These are phyloP conservation scores for Ophiosphaerella korrae DNA, from an alignment of 2,329 filamentous ascomycete genomes.

Conservation along the genomic window DNA sequence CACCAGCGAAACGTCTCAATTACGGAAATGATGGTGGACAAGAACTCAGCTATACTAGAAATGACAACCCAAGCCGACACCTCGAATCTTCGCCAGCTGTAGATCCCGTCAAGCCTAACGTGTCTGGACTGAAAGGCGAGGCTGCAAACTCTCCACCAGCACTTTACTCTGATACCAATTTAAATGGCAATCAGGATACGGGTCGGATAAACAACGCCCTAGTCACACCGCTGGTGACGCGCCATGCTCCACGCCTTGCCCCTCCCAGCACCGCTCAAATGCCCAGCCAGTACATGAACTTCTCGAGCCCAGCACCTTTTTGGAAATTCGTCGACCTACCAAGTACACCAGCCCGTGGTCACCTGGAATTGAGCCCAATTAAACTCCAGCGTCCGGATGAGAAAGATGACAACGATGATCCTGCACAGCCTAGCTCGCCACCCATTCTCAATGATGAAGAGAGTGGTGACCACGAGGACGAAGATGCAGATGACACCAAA, in stretches of 20 bases:
- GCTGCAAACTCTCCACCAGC: constrained; percentile 45
- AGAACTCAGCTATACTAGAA: constrained; percentile 29
- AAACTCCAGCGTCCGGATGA: constrained; percentile 41
- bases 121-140: constrained; percentile 39
- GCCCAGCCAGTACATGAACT: constrained; percentile 84
- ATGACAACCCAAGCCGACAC: constrained; percentile 25
- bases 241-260: constrained; percentile 74
- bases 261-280: constrained; percentile 81
- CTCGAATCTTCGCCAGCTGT: constrained; percentile 38
- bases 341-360: constrained; percentile 67
- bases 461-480: constrained; percentile 35
- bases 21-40: constrained; percentile 34
- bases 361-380: constrained; percentile 42
- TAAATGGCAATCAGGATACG: constrained; percentile 34
- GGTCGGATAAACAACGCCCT: constrained; percentile 40
- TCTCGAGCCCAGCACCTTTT: constrained; percentile 82
- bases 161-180: constrained; percentile 42
- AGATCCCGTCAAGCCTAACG: constrained; percentile 39
- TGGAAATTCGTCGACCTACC: constrained; percentile 84
- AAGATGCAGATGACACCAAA: constrained; percentile 35
- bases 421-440: constrained; percentile 41
- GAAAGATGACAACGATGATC: constrained; percentile 39
- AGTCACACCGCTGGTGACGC: constrained; percentile 73
- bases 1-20: constrained; percentile 41
- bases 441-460: constrained; percentile 35